Base-by-base conservation (phyloP, 805 yeast species). In the Cyberlindnera americana region DNA sequence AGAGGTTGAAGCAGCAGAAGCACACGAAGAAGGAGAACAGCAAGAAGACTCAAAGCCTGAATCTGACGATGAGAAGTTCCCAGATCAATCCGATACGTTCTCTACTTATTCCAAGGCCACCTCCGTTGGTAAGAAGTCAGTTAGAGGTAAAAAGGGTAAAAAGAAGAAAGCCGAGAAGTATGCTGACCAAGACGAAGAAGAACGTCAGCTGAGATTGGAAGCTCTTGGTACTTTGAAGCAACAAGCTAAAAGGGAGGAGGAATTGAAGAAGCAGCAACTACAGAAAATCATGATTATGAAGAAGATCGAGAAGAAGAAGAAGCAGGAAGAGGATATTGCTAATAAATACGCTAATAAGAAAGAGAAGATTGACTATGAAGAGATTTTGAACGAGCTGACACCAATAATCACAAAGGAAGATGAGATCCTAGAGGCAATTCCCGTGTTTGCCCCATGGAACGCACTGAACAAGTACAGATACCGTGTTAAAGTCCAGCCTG, bases 401-500 rank as follows among this genome's bases (percentile, higher is more conserved):
- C 56, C 65, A 13, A 48, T 48, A 0, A 41, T 62, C 6, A 35
- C 50, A 13, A 41, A 49, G 13, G 70, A 66, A 2, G 95, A 85
- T 54, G 64, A 54, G 3, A 65, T 85, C 10, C 53, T 69, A 10
- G 85, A 79, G 41, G 78, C 84, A 6, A 73, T 91, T 11, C 95
- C 96, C 1, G 79, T 87, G 15, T 91, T 89, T 70, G 97, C 93
- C 0, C 99, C 99, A 3, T 93, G 96, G 96, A 62, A 75, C 11
- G 73, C 97, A 0, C 60, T 93, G 47, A 72, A 67, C 43, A 83
- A 83, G 57, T 77, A 72, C 60, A 81, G 84, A 54, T 89, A 85
- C 63, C 88, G 88, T 58, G 81, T 86, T 25, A 91, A 91, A 59
- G 63, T 91, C 22, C 85, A 80, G 49, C 90, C 95, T 1, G 81